Base-by-base conservation (phyloP, 129 eudicot genomes). In the Artemisia annua region DNA sequence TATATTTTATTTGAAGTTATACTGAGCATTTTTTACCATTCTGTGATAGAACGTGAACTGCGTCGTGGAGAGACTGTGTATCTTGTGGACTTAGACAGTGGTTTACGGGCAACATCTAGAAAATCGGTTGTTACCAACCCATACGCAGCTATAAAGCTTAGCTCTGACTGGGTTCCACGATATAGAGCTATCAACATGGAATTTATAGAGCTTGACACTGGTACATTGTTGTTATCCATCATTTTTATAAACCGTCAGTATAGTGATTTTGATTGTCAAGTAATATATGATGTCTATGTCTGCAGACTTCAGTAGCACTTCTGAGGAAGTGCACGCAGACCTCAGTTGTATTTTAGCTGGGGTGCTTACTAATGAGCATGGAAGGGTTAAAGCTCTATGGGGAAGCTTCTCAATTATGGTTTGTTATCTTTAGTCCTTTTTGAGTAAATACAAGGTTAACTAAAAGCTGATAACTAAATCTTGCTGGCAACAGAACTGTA, bases 141-240 rank as follows among this genome's bases (percentile, higher is more conserved):
- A 46, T 74, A 82, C 80, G 92, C 92, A 62, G 96, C 97, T 66
- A 66, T 93, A 58, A 90, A 86, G 69, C 83, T 84, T 62, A 81
- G 85, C 32, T 90, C 97, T 0, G 92, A 92, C 53, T 92, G 90
- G 75, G 82, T 87, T 72, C 98, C 97, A 46, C 91, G 98, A 17
- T 93, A 89, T 65, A 84, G 98, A 83, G 96, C 97, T 71, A 93
- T 83, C 74, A 93, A 93, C 74, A 87, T 93, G 98, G 98, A 93
- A 85, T 95, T 93, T 17, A 89, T 93, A 35, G 96, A 93, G 89
- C 88, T 91, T 30, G 96, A 88, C 77, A 86, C 97, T n/a, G 96
- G 96, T 89, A 77, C 43, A 9, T 30, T 30, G 35, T 30, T 30
- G 35, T 30, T 30, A 0, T 30, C 35, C 35, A 30, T 30, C 35